Conservation (phyloP, 768 basidiomycete species). For the Russula brevipes region DNA sequence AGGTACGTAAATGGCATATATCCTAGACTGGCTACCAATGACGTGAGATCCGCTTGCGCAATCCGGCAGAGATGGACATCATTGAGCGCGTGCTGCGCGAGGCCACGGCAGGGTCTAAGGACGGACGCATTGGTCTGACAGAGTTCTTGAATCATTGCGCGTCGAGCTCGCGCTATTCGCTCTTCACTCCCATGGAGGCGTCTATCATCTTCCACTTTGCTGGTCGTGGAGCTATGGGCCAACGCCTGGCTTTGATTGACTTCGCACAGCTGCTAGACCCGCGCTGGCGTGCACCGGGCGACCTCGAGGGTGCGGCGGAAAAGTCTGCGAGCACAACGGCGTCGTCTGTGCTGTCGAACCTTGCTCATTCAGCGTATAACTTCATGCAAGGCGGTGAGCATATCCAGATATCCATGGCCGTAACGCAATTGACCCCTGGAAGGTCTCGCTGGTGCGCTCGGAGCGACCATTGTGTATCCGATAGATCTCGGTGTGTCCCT, state of each 20-base stretch:
- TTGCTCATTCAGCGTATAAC: slow-evolving; percentile 74
- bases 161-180: slow-evolving; percentile 81
- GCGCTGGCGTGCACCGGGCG: slow-evolving; percentile 72
- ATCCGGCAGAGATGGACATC: slow-evolving; percentile 82
- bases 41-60: slow-evolving; percentile 6
- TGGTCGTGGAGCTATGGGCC: slow-evolving; percentile 62
- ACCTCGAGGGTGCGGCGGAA: slow-evolving; percentile 37
- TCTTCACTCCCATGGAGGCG: slow-evolving; percentile 98
- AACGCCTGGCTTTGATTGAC: slow-evolving; percentile 78
- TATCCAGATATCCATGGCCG: slow-evolving; percentile 15
- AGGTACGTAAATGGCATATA: slow-evolving; percentile 45
- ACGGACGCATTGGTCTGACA: slow-evolving; percentile 92
- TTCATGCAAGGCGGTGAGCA: slow-evolving; percentile 77
- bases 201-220: slow-evolving; percentile 98
- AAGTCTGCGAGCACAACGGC: slow-evolving; percentile 28
- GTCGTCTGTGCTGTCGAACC: slow-evolving; percentile 46
- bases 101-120: slow-evolving; percentile 83
- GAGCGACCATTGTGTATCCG: slow-evolving; percentile 97
- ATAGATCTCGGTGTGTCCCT: slow-evolving; percentile 77
- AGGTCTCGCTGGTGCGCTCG: slow-evolving; percentile 90
- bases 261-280: slow-evolving; percentile 93
- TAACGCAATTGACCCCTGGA: slow-evolving; percentile 23
- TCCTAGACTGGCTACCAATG: slow-evolving; percentile 4
- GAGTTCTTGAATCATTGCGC: slow-evolving; percentile 92
- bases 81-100: slow-evolving; percentile 90